A percentile compares a stretch with the other conserved stretches of the same genome.
phyloP scores from a whole-genome alignment of 2,329 filamentous ascomycete genomes.

The Rhinocladiella mackenziei region DNA sequence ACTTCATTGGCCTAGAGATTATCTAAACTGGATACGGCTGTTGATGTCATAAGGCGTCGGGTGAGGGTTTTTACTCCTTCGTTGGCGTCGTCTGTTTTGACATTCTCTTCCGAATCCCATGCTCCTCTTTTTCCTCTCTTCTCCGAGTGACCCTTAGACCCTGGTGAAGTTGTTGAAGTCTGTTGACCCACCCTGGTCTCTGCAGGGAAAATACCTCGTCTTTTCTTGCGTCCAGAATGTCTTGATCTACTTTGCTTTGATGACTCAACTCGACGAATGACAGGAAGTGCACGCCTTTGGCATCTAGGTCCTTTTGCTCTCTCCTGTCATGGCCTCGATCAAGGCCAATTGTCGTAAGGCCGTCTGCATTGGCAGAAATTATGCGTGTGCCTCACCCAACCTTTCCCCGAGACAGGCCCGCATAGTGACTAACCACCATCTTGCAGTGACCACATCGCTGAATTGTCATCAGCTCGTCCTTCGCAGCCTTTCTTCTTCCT shows the following conservation, averaged over 20 bases:
- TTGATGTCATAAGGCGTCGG: too few species aligned
- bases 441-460: conserved; percentile 79
- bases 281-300: not conserved
- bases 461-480: conserved; percentile 80
- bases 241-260: not conserved
- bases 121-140: too few species aligned
- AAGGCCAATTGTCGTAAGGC: conserved; percentile 64
- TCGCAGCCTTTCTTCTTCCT: conserved; percentile 99
- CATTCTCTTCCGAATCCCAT: too few species aligned
- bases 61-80: too few species aligned
- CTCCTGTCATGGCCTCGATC: conserved; percentile 38
- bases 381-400: conserved; percentile 74
- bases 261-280: not conserved
- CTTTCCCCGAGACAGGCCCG: too few species aligned
- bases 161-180: too few species aligned
- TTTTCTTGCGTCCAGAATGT: not conserved
- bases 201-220: too few species aligned
- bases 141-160: too few species aligned
- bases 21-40: too few species aligned
- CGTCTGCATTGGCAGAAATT: conserved; percentile 93
- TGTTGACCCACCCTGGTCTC: too few species aligned
- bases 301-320: not conserved
- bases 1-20: too few species aligned
- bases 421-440: conserved; percentile 2
- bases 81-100: too few species aligned